A percentile compares a stretch with the other conserved stretches of the same genome.
Evolutionary conservation across 208 protist genomes (phyloP).

Genomic region (Leishmania mexicana): DNA sequence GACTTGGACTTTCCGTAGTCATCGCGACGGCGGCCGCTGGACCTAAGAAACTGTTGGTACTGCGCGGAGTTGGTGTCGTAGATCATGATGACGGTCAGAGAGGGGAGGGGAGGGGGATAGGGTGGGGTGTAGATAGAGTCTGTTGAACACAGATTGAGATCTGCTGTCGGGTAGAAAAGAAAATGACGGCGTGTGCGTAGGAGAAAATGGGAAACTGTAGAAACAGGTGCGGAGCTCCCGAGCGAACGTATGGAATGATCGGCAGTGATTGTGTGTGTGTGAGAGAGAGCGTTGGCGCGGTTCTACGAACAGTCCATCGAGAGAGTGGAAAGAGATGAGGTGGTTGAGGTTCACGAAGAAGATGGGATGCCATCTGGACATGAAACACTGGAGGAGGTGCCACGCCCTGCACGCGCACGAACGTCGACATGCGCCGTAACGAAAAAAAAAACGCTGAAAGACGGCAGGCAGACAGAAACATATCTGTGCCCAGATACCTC

Average conservation of each 20-base stretch:
- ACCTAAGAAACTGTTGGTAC: slow-evolving; percentile 95
- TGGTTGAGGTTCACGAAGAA: background rate
- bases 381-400: background rate
- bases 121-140: background rate
- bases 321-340: background rate
- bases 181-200: background rate
- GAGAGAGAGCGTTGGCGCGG: background rate
- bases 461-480: background rate
- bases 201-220: background rate
- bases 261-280: background rate
- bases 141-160: background rate
- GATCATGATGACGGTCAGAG: slow-evolving; percentile 70
- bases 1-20: slow-evolving; percentile 84
- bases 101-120: background rate
- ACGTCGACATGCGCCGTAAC: background rate
- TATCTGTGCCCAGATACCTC: background rate
- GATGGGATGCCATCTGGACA: background rate
- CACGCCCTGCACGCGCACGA: background rate
- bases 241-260: background rate
- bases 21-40: slow-evolving; percentile 89
- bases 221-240: background rate
- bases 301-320: background rate
- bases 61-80: slow-evolving; percentile 92
- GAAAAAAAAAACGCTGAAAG: too few species aligned
- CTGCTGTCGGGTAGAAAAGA: background rate